Base-by-base conservation (phyloP, 768 basidiomycete genomes). In the Amanita inopinata region DNA sequence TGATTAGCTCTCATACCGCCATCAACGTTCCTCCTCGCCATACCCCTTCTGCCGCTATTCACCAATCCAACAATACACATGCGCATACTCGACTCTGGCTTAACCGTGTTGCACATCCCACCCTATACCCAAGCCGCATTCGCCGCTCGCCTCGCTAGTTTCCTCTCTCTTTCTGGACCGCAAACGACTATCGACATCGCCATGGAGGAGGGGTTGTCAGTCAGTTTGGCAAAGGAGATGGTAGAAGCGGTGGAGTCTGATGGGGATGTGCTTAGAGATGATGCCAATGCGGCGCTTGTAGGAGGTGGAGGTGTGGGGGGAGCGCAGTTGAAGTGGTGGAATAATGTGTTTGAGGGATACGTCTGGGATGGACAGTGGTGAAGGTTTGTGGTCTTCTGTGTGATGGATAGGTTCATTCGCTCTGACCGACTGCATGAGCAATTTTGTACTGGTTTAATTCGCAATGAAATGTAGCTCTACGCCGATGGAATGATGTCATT, bases 51-150 rank as follows among this genome's bases (percentile, higher is more conserved):
- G 10, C 70, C 79, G 0, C 47, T 54, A 1, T 70, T 78, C 53
- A 91, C 88, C 0, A 55, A 60, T 10, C 89, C 88, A 2, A 69
- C 77, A 1, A 78, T 97, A 47, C 64, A 67, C 27, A 65, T 69
- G 27, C 77, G 88, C 32, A 72, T 70, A 3, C 84, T 98, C 55
- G 55, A 70, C 5, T 85, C 86, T 0, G 84, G 85, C 0, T 67
- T 96, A 1, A 70, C 68, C 7, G 88, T 97, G 24, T 69, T 98
- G 0, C 88, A 94, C 59, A 88, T 84, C 1, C 87, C 91, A 3
- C 68, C 69, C 1, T 96, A 81, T 62, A 70, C 81, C 0, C 73
- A 72, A 25, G 63, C 67, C 0, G 71, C 81, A 0, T 92, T 98
- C 54, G 63, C 78, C 0, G 64, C 74, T 2, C 78, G 91, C 7